Evolutionary conservation across 257 asterid genomes (phyloP).

Genomic region (Solanum lignicaule): DNA sequence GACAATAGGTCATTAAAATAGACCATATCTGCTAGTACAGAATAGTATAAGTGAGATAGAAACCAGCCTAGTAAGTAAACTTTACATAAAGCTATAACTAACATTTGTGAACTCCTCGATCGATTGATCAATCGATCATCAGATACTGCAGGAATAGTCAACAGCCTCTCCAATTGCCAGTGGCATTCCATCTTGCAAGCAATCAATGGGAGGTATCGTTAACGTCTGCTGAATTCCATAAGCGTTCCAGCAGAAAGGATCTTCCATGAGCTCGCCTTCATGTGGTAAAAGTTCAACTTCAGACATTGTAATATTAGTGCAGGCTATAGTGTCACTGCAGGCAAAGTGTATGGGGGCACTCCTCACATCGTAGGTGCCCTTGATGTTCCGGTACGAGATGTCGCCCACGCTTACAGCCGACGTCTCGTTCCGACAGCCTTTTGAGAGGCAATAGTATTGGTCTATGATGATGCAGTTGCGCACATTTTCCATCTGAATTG

Average conservation of each 20-base stretch:
- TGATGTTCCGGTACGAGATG: conserved; percentile 59
- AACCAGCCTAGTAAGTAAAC: not conserved
- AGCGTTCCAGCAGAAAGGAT: conserved; percentile 97
- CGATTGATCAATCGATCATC: not conserved
- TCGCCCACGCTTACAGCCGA: conserved; percentile 64
- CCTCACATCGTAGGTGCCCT: conserved; percentile 82
- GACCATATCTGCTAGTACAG: not conserved
- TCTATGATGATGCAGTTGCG: conserved; percentile 76
- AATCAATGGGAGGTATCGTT: conserved; percentile 85
- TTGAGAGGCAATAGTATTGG: conserved; percentile 80
- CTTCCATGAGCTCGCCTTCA: conserved; percentile 77
- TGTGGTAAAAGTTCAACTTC: conserved; percentile 80
- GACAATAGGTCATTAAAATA: not conserved
- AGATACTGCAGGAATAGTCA: conserved; percentile 30
- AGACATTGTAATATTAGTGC: conserved; percentile 91
- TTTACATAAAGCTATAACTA: not conserved
- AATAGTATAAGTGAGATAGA: not conserved
- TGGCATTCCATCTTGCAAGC: conserved; percentile 77
- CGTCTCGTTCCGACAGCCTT: conserved; percentile 70
- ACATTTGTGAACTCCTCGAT: not conserved
- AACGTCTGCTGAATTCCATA: conserved; percentile 77
- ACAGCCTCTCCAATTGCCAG: conserved; percentile 28
- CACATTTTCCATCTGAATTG: conserved; percentile 86
- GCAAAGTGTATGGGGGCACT: conserved; percentile 94
- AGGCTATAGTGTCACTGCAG: conserved; percentile 73